phyloP scores from a whole-genome alignment of 208 protist genomes.

The Entamoeba histolytica region DNA sequence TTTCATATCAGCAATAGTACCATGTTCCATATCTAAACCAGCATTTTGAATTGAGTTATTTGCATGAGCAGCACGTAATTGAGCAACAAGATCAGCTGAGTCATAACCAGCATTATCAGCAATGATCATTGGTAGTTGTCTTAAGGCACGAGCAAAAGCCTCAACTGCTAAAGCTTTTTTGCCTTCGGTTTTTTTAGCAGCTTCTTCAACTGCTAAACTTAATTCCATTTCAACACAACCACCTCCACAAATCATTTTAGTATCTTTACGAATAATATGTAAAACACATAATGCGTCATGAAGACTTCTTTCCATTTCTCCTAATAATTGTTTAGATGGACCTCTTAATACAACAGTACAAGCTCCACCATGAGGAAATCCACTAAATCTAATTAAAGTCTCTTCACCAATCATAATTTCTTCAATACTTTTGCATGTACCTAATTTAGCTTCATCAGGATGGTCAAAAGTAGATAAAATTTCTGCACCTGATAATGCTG shows the following conservation, averaged over 20 bases:
- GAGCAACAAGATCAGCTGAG: background rate
- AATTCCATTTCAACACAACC: slow-evolving; percentile 91
- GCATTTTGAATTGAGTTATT: background rate
- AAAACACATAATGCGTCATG: slow-evolving; percentile 98
- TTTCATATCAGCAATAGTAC: slow-evolving; percentile 68
- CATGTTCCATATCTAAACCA: slow-evolving; percentile 65
- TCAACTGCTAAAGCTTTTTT: slow-evolving; percentile 61
- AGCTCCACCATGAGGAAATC: slow-evolving; percentile 66
- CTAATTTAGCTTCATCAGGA: slow-evolving; percentile 73
- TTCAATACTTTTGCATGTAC: slow-evolving; percentile 72
- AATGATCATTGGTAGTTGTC: slow-evolving; percentile 30
- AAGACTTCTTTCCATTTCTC: slow-evolving; percentile 93
- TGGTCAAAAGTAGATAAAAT: slow-evolving; percentile 95
- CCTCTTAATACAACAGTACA: slow-evolving; percentile 96
- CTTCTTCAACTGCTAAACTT: slow-evolving; percentile 80
- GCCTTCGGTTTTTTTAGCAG: slow-evolving; percentile 53
- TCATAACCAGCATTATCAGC: slow-evolving; percentile 25
- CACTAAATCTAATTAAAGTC: slow-evolving; percentile 81
- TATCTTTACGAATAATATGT: slow-evolving; percentile 72
- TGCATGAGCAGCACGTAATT: background rate
- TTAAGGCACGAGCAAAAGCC: slow-evolving; percentile 79
- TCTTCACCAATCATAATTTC: slow-evolving; percentile 89
- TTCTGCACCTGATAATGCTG: slow-evolving; percentile 76
- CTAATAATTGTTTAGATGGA: slow-evolving; percentile 83
- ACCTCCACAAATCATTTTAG: slow-evolving; percentile 74